Evolutionary conservation across 2,329 filamentous ascomycete species (phyloP).

Genomic region (Fusarium pininemorale): DNA sequence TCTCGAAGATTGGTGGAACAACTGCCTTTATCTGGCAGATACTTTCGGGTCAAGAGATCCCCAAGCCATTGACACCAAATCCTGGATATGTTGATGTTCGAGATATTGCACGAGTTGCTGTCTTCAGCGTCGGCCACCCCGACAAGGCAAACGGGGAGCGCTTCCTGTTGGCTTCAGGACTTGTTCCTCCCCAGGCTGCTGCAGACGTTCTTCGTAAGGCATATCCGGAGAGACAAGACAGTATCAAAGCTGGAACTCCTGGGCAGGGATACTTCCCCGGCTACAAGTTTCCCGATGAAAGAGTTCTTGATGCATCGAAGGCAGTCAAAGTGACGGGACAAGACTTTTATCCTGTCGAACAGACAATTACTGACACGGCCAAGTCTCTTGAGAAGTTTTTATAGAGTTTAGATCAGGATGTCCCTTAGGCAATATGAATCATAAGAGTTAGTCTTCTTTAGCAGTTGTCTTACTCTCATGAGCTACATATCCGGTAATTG

Average conservation of each 20-base stretch:
- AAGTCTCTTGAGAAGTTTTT: constrained; percentile 34
- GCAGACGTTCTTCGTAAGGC: constrained; percentile 39
- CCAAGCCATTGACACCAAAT: constrained; percentile 9
- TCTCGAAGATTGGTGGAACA: constrained; percentile 31
- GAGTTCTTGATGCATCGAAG: constrained; percentile 34
- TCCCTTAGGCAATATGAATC: not conserved
- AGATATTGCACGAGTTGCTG: constrained; percentile 34
- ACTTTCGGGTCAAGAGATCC: constrained; percentile 37
- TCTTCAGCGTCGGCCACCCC: constrained; percentile 34
- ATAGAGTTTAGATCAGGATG: not conserved
- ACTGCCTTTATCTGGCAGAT: constrained; percentile 38
- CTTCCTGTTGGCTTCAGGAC: constrained; percentile 26
- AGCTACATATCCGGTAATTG: not conserved
- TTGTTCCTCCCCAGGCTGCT: constrained; percentile 35
- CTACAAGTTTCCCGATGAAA: constrained; percentile 16
- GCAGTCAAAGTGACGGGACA: constrained; percentile 26
- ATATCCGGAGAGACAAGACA: constrained; percentile 28
- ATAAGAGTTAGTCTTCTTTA: not conserved
- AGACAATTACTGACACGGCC: constrained; percentile 37
- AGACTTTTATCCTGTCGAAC: constrained; percentile 25
- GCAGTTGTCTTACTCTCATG: too few relatives aligned
- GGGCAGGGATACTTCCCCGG: constrained; percentile 30
- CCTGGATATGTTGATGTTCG: constrained; percentile 37
- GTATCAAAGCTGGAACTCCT: constrained; percentile 34
- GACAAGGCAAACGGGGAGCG: constrained; percentile 35